Base-by-base conservation (phyloP, 1,139 yeast species). In the Saccharomycopsis hybrid region DNA sequence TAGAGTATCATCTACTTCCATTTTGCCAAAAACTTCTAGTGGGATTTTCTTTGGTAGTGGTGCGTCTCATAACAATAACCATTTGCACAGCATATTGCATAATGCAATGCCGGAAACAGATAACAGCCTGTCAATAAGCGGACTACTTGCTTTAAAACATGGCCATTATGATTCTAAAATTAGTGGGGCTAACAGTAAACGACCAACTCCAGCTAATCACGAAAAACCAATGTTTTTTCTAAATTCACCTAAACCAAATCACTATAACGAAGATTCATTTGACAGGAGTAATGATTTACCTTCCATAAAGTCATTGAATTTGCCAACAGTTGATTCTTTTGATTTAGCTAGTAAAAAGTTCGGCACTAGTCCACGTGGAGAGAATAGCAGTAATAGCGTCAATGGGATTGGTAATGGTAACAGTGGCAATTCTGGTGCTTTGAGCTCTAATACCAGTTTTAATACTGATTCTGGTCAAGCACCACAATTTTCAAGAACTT, bases 21-120 rank as follows among this genome's bases (percentile, higher is more conserved):
- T 51, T 28, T 35, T 50, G n/a, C 51, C 54, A 27, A 48, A 53
- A 39, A 41, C 49, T 1, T 28, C 44, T n/a, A 47, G 48, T 24
- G 55, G 55, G 24, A 53, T 53, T 13, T 53, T 53, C 39, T 47
- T 50, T 39, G 53, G 55, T 18, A 36, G 30, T 25, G 53, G 49
- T 29, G 24, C 37, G 18, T 28, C 39, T 31, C 27, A 41, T 13
- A 33, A 27, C 28, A 42, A 32, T 25, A 43, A 35, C 29, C 8
- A 32, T 43, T n/a, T 36, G 7, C 7, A 8, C 7, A n/a, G n/a
- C n/a, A n/a, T n/a, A n/a, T n/a, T n/a, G n/a, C n/a, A n/a, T n/a
- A 45, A 31, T 33, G 33, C 32, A 27, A 8, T 33, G n/a, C n/a
- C 5, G 11, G 33, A 36, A 3, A 13, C 9, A 2, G 50, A 50